A percentile compares a stretch with the other conserved stretches of the same genome.
Evolutionary conservation across 1,284 basidiomycete species (phyloP).

Genomic region (Porogramme epimiltina): DNA sequence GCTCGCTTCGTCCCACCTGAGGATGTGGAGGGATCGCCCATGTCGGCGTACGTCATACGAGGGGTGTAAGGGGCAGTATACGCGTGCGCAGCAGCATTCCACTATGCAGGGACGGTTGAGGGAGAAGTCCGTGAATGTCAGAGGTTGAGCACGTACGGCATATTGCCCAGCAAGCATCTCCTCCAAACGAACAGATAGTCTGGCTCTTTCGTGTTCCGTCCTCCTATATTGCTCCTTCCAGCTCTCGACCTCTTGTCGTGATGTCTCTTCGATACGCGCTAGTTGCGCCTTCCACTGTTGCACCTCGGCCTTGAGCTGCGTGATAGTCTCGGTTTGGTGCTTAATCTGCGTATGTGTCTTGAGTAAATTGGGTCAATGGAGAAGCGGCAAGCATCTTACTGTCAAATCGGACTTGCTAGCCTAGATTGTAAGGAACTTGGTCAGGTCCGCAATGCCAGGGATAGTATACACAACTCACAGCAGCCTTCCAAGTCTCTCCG

Average conservation of each 20-base stretch:
- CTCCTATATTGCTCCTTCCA: conserved; percentile 76
- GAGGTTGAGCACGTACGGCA: conserved; percentile 22
- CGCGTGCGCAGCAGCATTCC: conserved; percentile 20
- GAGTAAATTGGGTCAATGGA: too few species aligned
- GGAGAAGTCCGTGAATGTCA: neutral
- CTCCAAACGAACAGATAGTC: conserved; percentile 54
- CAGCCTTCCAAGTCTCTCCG: conserved; percentile 48
- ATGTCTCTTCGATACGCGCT: conserved; percentile 49
- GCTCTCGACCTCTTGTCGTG: conserved; percentile 47
- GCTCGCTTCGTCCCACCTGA: conserved; percentile 26
- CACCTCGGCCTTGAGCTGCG: conserved; percentile 61
- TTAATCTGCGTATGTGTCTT: conserved; percentile 52
- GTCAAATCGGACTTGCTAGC: conserved; percentile 57
- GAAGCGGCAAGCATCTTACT: conserved; percentile 36
- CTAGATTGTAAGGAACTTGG: conserved; percentile 38
- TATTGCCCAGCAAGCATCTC: conserved; percentile 54
- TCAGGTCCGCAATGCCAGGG: neutral
- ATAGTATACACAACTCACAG: conserved; percentile 42
- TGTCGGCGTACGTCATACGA: conserved; percentile 16
- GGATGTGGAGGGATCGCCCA: conserved; percentile 22
- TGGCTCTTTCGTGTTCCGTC: conserved; percentile 62
- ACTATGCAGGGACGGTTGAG: conserved; percentile 1
- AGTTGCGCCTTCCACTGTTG: conserved; percentile 72
- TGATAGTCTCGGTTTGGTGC: conserved; percentile 61
- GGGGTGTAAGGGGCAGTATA: conserved; percentile 24